Evolutionary conservation across 345 rosid genomes (phyloP).

Genomic region (Pistacia atlantica): DNA sequence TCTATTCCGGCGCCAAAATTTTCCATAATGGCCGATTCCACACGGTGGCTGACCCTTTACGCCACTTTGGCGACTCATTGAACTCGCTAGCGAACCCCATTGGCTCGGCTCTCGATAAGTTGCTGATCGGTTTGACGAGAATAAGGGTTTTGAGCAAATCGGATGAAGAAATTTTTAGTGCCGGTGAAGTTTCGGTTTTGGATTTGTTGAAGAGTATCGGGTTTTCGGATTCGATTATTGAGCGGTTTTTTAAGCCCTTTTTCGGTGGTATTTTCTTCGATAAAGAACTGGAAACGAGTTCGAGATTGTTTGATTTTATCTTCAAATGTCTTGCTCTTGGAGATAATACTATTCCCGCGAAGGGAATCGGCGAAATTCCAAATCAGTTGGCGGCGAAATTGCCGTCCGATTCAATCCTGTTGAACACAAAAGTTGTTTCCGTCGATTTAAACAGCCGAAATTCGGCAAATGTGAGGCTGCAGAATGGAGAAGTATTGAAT

Average conservation of each 20-base stretch:
- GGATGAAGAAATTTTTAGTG: constrained; percentile 49
- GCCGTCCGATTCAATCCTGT: constrained; percentile 49
- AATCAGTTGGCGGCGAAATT: constrained; percentile 60
- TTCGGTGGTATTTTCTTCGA: constrained; percentile 95
- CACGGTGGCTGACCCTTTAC: constrained; percentile 84
- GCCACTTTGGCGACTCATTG: constrained; percentile 74
- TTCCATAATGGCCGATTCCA: constrained; percentile 66
- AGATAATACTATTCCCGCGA: constrained; percentile 77
- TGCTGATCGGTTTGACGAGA: constrained; percentile 74
- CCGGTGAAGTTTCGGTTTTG: constrained; percentile 54
- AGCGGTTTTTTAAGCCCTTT: constrained; percentile 76
- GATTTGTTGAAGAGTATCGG: constrained; percentile 57
- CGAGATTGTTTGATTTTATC: constrained; percentile 77
- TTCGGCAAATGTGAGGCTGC: constrained; percentile 45
- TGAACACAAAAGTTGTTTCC: constrained; percentile 61
- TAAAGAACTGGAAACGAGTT: constrained; percentile 71
- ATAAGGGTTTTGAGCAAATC: constrained; percentile 57
- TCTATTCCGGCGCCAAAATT: constrained; percentile 81
- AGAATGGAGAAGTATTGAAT: constrained; percentile 50
- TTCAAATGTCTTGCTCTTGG: constrained; percentile 96
- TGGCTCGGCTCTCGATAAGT: constrained; percentile 72
- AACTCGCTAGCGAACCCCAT: constrained; percentile 70
- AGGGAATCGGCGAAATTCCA: constrained; percentile 80
- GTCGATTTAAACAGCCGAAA: constrained; percentile 41
- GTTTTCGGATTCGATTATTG: constrained; percentile 63